Conservation (phyloP, 2,329 filamentous ascomycete species). For the Paraphoma sp. region DNA sequence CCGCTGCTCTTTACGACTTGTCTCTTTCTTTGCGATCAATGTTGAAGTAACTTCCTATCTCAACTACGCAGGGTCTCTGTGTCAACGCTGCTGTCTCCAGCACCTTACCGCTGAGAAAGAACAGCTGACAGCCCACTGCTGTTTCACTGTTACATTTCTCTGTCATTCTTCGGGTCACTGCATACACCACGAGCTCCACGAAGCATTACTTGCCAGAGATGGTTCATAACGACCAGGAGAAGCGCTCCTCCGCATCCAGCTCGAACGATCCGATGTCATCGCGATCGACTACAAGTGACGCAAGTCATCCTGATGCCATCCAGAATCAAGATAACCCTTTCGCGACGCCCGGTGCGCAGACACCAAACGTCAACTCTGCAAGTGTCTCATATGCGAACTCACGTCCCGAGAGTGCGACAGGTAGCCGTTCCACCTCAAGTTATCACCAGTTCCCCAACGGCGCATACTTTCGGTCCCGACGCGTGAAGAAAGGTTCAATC, state of each 20-base stretch:
- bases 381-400: conserved; percentile 11
- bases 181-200: background rate
- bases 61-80: no score
- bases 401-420: conserved; percentile 8
- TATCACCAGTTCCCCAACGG: conserved; percentile 13
- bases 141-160: background rate
- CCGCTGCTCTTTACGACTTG: background rate
- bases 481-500: conserved; percentile 74
- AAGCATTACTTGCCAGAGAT: background rate
- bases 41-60: background rate
- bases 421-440: conserved; percentile 11
- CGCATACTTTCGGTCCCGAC: conserved; percentile 71
- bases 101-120: no score
- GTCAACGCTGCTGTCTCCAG: no score
- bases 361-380: conserved; percentile 11
- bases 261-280: conserved; percentile 6
- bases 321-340: conserved; percentile 16
- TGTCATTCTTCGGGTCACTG: background rate
- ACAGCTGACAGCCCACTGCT: background rate
- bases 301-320: conserved; percentile 8
- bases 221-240: background rate
- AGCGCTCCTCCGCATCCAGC: background rate
- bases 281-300: conserved; percentile 6
- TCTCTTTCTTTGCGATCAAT: background rate
- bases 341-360: conserved; percentile 18